Base-by-base conservation (phyloP, 768 basidiomycete species). In the Trametes cubensis region DNA sequence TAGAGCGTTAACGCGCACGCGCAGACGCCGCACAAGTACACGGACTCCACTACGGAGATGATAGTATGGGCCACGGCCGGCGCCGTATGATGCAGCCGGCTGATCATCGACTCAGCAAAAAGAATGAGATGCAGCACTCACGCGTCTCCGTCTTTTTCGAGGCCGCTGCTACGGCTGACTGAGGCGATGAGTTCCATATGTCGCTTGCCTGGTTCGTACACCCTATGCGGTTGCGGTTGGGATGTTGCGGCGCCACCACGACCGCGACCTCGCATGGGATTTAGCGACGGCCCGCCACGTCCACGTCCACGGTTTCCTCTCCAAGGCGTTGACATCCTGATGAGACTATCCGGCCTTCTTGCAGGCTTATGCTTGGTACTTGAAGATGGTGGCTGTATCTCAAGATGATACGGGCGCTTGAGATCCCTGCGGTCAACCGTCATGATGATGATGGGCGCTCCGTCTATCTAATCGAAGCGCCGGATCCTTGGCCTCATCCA, bases 111-210 rank as follows among this genome's bases (percentile, higher is more conserved):
- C 34, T 30, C 45, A n/a, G 40, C 39, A 39, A 34, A 8, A 41
- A 14, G 20, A 20, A 25, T 53, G 52, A 52, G 47, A 34, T 17
- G n/a, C 50, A 49, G 23, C 25, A 70, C 90, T 81, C 74, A 92
- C 90, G 82, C 80, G 74, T 91, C 87, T 41, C 90, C 89, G 62
- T 85, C 88, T 66, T 83, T 85, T 66, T 87, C 87, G 25, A 91
- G 70, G 11, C 90, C 89, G 65, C 90, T 87, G 67, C 88, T 90
- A 42, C 90, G 80, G 69, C 90, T 92, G 49, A 91, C 83, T 2
- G 88, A 89, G 1, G 89, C 81, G 50, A 92, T 81, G 52, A 82
- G 75, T 60, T 88, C 84, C 85, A 90, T 86, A 46, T 76, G 80
- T 52, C 76, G 66, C 60, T 67, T 69, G 6, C 68, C 70, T 1